These are phyloP conservation scores for Lentinula detonsa DNA, from an alignment of 768 basidiomycete genomes.

Conservation along the genomic window DNA sequence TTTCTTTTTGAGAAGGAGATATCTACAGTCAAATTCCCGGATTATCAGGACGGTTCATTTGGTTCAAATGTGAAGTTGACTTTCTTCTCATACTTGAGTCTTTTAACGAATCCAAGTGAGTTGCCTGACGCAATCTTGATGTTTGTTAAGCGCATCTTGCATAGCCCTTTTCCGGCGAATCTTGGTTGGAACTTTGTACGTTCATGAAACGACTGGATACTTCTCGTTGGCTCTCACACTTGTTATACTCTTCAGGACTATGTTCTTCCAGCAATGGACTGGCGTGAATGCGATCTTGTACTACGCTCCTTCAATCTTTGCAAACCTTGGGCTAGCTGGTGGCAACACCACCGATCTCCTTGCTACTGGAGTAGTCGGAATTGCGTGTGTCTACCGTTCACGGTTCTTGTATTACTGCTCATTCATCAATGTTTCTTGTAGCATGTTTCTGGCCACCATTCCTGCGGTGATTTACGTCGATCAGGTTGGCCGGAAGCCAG, in stretches of 20 bases:
- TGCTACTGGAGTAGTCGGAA: constrained; percentile 66
- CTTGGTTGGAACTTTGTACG: constrained; percentile 51
- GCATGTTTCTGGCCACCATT: constrained; percentile 70
- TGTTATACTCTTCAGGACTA: constrained; percentile 32
- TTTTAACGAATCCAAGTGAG: constrained; percentile 45
- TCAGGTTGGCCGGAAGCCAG: constrained; percentile 68
- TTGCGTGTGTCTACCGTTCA: constrained; percentile 38
- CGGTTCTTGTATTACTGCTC: not conserved
- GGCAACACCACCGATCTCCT: constrained; percentile 55
- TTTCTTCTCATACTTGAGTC: constrained; percentile 52
- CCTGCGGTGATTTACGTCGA: constrained; percentile 82
- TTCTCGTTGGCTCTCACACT: not conserved
- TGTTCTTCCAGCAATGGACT: constrained; percentile 86
- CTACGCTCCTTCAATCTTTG: constrained; percentile 69
- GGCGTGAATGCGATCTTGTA: constrained; percentile 74
- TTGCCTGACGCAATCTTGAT: not conserved
- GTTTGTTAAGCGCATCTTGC: not conserved
- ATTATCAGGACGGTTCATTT: constrained; percentile 57
- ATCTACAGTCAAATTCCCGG: constrained; percentile 47
- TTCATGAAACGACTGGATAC: not conserved
- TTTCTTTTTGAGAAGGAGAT: constrained; percentile 70
- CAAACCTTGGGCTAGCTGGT: constrained; percentile 51
- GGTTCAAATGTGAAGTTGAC: constrained; percentile 58
- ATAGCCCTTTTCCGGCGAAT: constrained; percentile 58
- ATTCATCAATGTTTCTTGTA: not conserved